A percentile compares a stretch with the other conserved stretches of the same genome.
phyloP scores from a whole-genome alignment of 2,329 filamentous ascomycete genomes.

The Hymenoscyphus scutula region DNA sequence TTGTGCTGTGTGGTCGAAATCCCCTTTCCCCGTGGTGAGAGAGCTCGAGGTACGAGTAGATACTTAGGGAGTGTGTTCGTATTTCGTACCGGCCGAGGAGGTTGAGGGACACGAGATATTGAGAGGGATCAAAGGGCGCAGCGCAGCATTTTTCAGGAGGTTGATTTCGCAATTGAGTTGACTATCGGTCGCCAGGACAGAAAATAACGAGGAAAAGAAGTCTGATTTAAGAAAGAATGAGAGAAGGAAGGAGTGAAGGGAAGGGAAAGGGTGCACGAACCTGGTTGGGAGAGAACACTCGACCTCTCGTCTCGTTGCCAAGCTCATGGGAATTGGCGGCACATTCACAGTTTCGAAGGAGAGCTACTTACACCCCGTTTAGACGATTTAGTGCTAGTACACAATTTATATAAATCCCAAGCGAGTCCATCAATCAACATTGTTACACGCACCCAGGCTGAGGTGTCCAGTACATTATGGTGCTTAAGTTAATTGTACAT shows the following conservation, averaged over 20 bases:
- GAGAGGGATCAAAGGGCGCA: neutral
- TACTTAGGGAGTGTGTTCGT: neutral
- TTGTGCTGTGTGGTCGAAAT: conserved; percentile 13
- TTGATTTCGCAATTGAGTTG: neutral
- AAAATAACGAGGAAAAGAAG: neutral
- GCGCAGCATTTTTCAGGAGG: neutral
- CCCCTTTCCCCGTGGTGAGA: neutral
- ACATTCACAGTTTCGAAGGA: neutral
- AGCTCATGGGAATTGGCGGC: neutral
- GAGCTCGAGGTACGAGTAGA: neutral
- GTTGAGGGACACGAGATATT: neutral
- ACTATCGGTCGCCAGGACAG: conserved; percentile 3
- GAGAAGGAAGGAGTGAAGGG: neutral
- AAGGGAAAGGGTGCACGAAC: neutral
- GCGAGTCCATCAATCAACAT: neutral
- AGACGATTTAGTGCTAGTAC: neutral
- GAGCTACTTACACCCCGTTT: neutral
- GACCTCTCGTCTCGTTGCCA: neutral
- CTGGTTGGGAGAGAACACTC: neutral
- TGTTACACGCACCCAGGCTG: neutral
- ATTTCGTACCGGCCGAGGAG: neutral
- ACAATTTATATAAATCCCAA: neutral
- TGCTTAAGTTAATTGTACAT: neutral
- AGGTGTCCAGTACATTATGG: neutral
- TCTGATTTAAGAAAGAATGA: neutral